phyloP scores from a whole-genome alignment of 2,329 filamentous ascomycete genomes.

The Ceratocystis eucalypticola region DNA sequence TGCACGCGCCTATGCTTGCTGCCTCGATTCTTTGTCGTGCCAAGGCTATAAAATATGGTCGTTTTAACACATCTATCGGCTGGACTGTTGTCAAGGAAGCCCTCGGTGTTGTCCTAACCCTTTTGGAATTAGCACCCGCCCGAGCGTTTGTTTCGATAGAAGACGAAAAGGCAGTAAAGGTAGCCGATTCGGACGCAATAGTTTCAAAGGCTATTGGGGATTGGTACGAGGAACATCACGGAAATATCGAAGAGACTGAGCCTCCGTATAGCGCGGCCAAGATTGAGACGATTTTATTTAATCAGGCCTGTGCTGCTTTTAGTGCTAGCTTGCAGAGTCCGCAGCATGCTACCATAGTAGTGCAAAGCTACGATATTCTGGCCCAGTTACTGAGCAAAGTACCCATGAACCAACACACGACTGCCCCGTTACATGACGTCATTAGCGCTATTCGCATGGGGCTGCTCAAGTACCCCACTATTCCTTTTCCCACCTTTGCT shows the following conservation, averaged over 20 bases:
- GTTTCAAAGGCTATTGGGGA: constrained; percentile 46
- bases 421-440: constrained; percentile 4
- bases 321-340: constrained; percentile 34
- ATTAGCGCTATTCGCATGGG: constrained; percentile 28
- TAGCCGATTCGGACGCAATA: constrained; percentile 25
- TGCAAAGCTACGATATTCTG: constrained; percentile 46
- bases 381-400: constrained; percentile 43
- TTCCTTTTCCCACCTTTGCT: constrained; percentile 44
- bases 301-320: constrained; percentile 38
- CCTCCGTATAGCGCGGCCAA: constrained; percentile 45
- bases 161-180: constrained; percentile 20
- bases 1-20: constrained; percentile 66
- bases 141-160: constrained; percentile 39
- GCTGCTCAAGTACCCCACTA: constrained; percentile 34
- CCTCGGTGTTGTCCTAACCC: constrained; percentile 39
- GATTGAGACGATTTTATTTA: constrained; percentile 45
- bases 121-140: constrained; percentile 52
- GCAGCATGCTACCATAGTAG: constrained; percentile 35
- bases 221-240: constrained; percentile 59
- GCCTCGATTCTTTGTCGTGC: constrained; percentile 40
- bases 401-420: constrained; percentile 15
- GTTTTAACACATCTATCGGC: constrained; percentile 40
- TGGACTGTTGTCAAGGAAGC: constrained; percentile 32
- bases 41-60: constrained; percentile 11
- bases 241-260: constrained; percentile 48